Evolutionary conservation across 208 protist genomes (phyloP), one percentile per base, ranked within the genome.

Genomic region (Wallacemonas rigidus): DNA sequence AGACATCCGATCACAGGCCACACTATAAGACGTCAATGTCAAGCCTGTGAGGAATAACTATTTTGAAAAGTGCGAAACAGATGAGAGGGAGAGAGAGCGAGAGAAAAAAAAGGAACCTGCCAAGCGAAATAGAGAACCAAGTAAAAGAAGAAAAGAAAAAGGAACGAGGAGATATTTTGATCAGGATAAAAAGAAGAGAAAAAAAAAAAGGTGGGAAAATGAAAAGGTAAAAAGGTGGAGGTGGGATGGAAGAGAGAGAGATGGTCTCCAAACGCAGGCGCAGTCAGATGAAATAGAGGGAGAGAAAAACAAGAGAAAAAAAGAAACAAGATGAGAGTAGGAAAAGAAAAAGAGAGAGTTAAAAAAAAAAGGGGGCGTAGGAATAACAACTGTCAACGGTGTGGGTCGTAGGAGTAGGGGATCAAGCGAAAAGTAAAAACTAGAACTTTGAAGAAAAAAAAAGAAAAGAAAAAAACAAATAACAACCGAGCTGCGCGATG

Each of bases 401-500:
- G 39, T 4, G 15, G 53, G 26, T n/a, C 14, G n/a, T 56, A 17
- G 54, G 17, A 63, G 61, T 15, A 63, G 15, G 7, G 39, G 61
- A 36, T 3, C n/a, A 72, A 64, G 53, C 17, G 55, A 72, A 62
- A 61, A 39, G 17, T 38, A 72, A 45, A 62, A 60, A 35, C 3
- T 63, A 58, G 17, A 69, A 69, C 48, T 36, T 39, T 12, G 39
- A 70, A 70, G 36, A 55, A 57, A 9, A 70, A 57, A 70, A 70
- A 55, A 4, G 40, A 58, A 26, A 57, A 53, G 57, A 47, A 55
- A 47, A 58, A 57, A 68, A 9, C 8, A 44, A 62, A 62, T 62
- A 62, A 44, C 36, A n/a, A n/a, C 40, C 26, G 8, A 64, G 44
- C 9, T 64, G 58, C 58, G 36, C 26, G 26, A 26, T 26, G 26